Base-by-base conservation (phyloP, 1,284 basidiomycete genomes). In the Phellinidium pouzarii region DNA sequence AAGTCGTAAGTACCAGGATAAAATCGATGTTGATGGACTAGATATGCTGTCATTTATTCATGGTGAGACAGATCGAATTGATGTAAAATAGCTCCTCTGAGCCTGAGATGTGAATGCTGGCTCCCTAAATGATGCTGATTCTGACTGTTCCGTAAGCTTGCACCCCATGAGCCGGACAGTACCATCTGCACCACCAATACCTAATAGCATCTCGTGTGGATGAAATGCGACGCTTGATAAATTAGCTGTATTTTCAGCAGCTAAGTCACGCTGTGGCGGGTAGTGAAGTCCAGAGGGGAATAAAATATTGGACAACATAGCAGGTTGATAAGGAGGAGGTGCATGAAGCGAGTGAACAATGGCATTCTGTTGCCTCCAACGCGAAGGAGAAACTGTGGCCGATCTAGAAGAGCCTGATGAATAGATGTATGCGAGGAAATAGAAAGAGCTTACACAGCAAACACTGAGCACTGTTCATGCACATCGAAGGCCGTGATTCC, bases 401-500 rank as follows among this genome's bases (percentile, higher is more conserved):
- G 82, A 76, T 3, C 87, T 89, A 56, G 9, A 48, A 46, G 47
- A 48, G 36, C 49, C 49, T 3, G 31, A 44, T 46, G 50, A 44
- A 47, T 53, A 52, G 37, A 44, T 50, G n/a, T 49, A 38, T 25
- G 44, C 52, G 34, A 44, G 27, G 41, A 38, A 60, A 4, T 43
- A 7, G 49, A 44, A n/a, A 47, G 45, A 11, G 77, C 91, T 68
- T 63, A 94, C 91, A 82, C 80, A 36, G 91, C 94, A 65, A 95
- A 90, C 3, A 99, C 85, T 26, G 85, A 84, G 0, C 91, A 79
- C 48, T 87, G 80, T 23, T 87, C 78, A 67, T 99, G 96, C 7
- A 93, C 84, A 58, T 94, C 93, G 60, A 98, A 86, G 1, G 85
- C 80, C 23, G 90, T 84, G 44, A 98, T 71, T 5, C 94, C 89